phyloP scores from a whole-genome alignment of 208 protist genomes.

The Crithidia fasciculata region DNA sequence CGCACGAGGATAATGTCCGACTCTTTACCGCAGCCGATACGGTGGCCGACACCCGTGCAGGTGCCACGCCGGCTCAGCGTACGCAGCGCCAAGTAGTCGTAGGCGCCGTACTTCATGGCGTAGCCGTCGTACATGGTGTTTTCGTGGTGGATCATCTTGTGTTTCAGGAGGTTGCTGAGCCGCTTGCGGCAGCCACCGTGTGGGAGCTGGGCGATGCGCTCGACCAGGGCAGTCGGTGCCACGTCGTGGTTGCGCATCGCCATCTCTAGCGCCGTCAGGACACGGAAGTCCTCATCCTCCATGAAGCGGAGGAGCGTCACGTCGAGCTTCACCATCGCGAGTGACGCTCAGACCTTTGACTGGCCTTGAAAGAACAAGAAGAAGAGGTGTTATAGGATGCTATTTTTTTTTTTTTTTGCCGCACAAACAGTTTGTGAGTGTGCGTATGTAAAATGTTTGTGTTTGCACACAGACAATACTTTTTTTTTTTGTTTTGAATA shows the following conservation, averaged over 20 bases:
- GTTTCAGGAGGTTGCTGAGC: constrained; percentile 87
- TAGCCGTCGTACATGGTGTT: constrained; percentile 97
- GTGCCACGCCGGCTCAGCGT: constrained; percentile 93
- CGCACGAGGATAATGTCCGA: constrained; percentile 96
- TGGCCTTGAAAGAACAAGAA: background rate
- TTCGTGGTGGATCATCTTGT: constrained; percentile 96
- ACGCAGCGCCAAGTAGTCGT: constrained; percentile 98
- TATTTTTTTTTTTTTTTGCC: background rate
- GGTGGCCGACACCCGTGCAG: constrained; percentile 91
- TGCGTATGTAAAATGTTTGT: constrained; percentile 9
- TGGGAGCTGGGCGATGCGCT: constrained; percentile 94
- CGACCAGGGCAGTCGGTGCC: constrained; percentile 94
- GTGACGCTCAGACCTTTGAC: background rate
- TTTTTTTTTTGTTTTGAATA: background rate
- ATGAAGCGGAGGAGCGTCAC: constrained; percentile 89
- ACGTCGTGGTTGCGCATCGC: constrained; percentile 99
- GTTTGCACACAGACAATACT: background rate
- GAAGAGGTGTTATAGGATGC: background rate
- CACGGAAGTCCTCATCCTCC: constrained; percentile 91
- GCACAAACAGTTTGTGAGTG: background rate
- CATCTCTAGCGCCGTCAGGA: constrained; percentile 96
- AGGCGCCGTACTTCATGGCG: constrained; percentile 97
- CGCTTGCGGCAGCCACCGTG: constrained; percentile 94
- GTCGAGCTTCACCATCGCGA: constrained; percentile 90
- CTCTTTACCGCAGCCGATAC: constrained; percentile 99